Conservation (phyloP, 208 protist species). For the Herpetomonas tarakana region DNA sequence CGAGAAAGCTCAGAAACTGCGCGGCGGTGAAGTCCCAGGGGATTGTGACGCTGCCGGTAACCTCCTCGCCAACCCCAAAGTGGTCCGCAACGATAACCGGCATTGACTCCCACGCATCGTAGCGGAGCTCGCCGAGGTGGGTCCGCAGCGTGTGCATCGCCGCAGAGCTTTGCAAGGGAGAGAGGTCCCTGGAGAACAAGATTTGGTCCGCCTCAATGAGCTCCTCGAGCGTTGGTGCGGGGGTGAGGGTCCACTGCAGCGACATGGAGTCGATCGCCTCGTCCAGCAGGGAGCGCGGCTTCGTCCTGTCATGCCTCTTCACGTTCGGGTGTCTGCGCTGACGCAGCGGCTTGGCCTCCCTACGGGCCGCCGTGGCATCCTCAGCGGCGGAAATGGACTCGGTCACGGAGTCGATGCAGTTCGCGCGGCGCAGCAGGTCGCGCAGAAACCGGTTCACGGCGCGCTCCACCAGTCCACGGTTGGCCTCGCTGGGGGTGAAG, state of each 20-base stretch:
- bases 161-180: constrained; percentile 82
- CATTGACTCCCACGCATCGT: constrained; percentile 86
- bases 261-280: constrained; percentile 81
- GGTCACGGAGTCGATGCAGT: constrained; percentile 81
- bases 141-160: constrained; percentile 82
- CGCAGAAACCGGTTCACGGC: constrained; percentile 89
- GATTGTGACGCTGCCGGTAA: constrained; percentile 76
- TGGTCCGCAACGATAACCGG: constrained; percentile 77
- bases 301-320: constrained; percentile 7
- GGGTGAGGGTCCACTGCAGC: constrained; percentile 73
- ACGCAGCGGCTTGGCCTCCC: constrained; percentile 79
- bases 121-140: constrained; percentile 81
- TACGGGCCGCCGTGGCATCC: constrained; percentile 68
- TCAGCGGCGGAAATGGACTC: constrained; percentile 76
- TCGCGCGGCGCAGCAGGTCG: constrained; percentile 76
- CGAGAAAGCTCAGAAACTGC: constrained; percentile 84
- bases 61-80: constrained; percentile 69
- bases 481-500: constrained; percentile 73
- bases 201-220: constrained; percentile 90
- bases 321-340: constrained; percentile 19
- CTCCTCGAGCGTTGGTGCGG: constrained; percentile 78
- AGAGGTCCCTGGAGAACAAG: constrained; percentile 71
- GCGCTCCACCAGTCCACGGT: constrained; percentile 78
- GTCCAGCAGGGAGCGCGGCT: constrained; percentile 72
- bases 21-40: constrained; percentile 85